Conservation (phyloP, 257 asterid genomes). For the Craterostigma plantagineum region DNA sequence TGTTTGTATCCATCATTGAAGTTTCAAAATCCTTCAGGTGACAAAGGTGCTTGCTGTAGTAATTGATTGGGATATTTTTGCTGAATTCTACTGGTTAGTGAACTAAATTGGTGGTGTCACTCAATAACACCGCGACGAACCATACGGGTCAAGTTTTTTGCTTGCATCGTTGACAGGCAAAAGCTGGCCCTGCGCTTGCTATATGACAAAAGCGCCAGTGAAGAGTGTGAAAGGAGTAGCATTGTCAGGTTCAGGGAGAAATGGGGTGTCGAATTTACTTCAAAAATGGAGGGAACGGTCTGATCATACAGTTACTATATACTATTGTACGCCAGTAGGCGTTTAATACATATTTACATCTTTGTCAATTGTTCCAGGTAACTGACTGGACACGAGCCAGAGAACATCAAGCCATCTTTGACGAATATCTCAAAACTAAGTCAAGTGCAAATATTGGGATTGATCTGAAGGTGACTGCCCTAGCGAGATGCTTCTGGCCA, state of each 20-base stretch:
- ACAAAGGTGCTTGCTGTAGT: conserved; percentile 90
- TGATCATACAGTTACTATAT: too few species aligned
- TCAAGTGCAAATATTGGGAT: conserved; percentile 70
- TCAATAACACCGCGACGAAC: too few species aligned
- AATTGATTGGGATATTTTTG: conserved; percentile 92
- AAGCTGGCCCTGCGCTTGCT: conserved; percentile 87
- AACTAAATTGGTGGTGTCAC: neutral
- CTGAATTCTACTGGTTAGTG: conserved; percentile 80
- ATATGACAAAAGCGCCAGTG: conserved; percentile 96
- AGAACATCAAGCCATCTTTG: conserved; percentile 82
- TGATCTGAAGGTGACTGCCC: conserved; percentile 89
- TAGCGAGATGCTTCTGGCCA: conserved; percentile 99
- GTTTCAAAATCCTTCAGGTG: conserved; percentile 36
- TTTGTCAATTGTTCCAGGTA: conserved; percentile 30
- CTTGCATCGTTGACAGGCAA: conserved; percentile 34
- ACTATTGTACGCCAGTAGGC: too few species aligned
- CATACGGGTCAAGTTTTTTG: neutral
- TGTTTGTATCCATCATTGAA: conserved; percentile 11
- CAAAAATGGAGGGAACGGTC: conserved; percentile 99
- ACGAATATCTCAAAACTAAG: conserved; percentile 62
- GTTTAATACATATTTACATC: neutral
- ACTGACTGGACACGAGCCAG: conserved; percentile 91
- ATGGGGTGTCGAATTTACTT: conserved; percentile 96
- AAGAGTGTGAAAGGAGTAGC: conserved; percentile 94
- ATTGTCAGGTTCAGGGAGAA: conserved; percentile 91